phyloP scores from a whole-genome alignment of 345 rosid species.

The Aquilaria yunnanensis region DNA sequence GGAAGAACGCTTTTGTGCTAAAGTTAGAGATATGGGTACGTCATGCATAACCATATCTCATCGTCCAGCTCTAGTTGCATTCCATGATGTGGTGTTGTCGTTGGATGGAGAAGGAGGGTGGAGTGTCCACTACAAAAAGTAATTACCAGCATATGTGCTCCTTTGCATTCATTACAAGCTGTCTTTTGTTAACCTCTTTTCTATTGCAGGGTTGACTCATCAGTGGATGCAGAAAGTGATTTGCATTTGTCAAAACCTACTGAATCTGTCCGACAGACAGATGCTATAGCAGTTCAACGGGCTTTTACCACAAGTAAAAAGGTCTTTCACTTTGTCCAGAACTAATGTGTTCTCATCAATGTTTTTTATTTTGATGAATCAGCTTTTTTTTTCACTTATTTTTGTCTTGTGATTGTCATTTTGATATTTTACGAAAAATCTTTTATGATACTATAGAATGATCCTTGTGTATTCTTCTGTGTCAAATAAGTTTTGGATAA shows the following conservation, averaged over 20 bases:
- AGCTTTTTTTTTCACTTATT: conserved; percentile 10
- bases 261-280: conserved; percentile 66
- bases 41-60: conserved; percentile 99
- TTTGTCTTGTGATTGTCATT: conserved; percentile 11
- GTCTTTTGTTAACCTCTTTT: conserved; percentile 13
- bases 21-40: conserved; percentile 99
- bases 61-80: conserved; percentile 97
- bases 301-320: conserved; percentile 67
- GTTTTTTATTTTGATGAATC: conserved; percentile 4
- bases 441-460: no score
- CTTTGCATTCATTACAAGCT: neutral
- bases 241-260: conserved; percentile 30
- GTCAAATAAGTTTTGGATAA: no score
- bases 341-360: neutral
- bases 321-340: conserved; percentile 31
- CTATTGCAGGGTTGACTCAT: conserved; percentile 60
- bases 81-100: conserved; percentile 92
- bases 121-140: conserved; percentile 83
- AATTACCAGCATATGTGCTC: conserved; percentile 11
- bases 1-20: conserved; percentile 97
- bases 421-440: no score
- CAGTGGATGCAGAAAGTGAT: conserved; percentile 38
- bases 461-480: no score
- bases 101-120: conserved; percentile 98
- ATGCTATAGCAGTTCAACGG: conserved; percentile 85